Evolutionary conservation across 2,329 filamentous ascomycete genomes (phyloP).

Genomic region (Aureobasidium mangrovei): DNA sequence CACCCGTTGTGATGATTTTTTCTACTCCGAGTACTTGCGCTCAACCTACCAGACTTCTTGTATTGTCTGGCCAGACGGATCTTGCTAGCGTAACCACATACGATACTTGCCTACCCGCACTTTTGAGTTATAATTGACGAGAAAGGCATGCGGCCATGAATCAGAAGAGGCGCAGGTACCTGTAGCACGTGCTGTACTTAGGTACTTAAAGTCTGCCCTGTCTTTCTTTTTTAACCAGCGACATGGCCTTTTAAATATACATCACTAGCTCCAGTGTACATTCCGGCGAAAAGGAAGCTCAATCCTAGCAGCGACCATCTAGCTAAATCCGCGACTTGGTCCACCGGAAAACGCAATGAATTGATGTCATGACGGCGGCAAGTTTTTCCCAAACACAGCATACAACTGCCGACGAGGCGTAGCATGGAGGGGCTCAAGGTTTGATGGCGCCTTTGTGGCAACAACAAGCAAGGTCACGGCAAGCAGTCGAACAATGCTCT

Average conservation of each 20-base stretch:
- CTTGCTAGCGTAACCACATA: conserved; percentile 1
- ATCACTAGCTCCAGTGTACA: too few species aligned
- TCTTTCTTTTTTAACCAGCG: too few species aligned
- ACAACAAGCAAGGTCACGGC: not conserved
- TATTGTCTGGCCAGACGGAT: not conserved
- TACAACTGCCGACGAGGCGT: not conserved
- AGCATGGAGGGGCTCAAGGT: not conserved
- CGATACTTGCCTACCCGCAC: not conserved
- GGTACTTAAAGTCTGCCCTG: too few species aligned
- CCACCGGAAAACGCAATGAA: not conserved
- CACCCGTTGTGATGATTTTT: conserved; percentile 2
- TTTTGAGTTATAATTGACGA: conserved; percentile 1
- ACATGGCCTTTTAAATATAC: too few species aligned
- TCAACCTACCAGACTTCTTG: not conserved
- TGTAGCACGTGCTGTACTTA: too few species aligned
- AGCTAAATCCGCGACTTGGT: too few species aligned
- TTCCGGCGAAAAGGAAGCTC: too few species aligned
- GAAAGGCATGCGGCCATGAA: not conserved
- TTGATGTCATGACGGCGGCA: not conserved
- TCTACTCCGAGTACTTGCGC: not conserved
- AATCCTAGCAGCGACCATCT: too few species aligned
- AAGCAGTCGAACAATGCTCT: too few species aligned
- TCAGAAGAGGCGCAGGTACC: not conserved
- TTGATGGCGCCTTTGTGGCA: not conserved
- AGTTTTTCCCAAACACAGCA: not conserved